A percentile compares a stretch with the other conserved stretches of the same genome.
Evolutionary conservation across 805 yeast species (phyloP).

Genomic region (Metschnikowia proteae): DNA sequence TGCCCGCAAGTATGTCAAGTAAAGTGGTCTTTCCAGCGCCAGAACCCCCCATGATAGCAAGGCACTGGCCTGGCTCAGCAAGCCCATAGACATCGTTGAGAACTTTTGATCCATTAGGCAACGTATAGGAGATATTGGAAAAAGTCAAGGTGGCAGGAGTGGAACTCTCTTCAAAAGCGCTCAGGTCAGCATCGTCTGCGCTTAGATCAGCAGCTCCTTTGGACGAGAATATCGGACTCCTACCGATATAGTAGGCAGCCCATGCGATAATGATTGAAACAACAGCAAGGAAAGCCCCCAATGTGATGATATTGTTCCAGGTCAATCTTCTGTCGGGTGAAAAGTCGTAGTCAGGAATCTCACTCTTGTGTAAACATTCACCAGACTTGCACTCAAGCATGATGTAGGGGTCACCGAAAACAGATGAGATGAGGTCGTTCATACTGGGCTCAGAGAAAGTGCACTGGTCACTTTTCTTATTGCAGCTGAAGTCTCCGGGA

Average conservation of each 20-base stretch:
- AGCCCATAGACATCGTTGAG: slow-evolving; percentile 66
- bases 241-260: slow-evolving; percentile 47
- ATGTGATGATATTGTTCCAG: slow-evolving; percentile 43
- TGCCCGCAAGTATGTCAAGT: slow-evolving; percentile 85
- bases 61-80: slow-evolving; percentile 80
- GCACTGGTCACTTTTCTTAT: slow-evolving; percentile 58
- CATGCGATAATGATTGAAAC: slow-evolving; percentile 42
- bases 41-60: slow-evolving; percentile 98
- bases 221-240: slow-evolving; percentile 55
- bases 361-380: slow-evolving; percentile 89
- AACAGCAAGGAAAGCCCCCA: slow-evolving; percentile 41
- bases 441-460: slow-evolving; percentile 90
- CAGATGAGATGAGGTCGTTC: slow-evolving; percentile 85
- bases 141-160: slow-evolving; percentile 74
- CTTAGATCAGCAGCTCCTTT: slow-evolving; percentile 21
- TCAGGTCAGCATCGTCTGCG: slow-evolving; percentile 22
- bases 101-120: slow-evolving; percentile 46
- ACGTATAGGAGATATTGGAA: slow-evolving; percentile 61
- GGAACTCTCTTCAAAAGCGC: slow-evolving; percentile 49
- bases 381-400: slow-evolving; percentile 78
- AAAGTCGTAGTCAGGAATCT: slow-evolving; percentile 81
- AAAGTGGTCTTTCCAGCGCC: slow-evolving; percentile 98
- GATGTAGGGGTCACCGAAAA: slow-evolving; percentile 93
- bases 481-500: slow-evolving; percentile 90
- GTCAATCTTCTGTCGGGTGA: slow-evolving; percentile 54